Percentiles rank a stretch among this genome's conserved stretches.
phyloP scores from a whole-genome alignment of 306 rosid genomes.

The Fagus crenata region DNA sequence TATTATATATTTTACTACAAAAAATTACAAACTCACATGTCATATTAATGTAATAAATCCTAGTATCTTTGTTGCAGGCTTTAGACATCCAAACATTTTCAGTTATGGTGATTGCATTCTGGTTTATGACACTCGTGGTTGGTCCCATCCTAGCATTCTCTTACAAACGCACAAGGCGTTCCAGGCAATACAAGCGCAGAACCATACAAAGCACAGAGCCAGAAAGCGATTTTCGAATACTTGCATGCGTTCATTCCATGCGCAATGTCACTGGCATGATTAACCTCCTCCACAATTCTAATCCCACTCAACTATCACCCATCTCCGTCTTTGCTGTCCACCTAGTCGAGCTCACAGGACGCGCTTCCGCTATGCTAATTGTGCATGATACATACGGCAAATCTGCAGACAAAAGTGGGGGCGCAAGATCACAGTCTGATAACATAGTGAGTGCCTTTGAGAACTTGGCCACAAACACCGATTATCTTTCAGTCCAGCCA shows the following conservation, averaged over 20 bases:
- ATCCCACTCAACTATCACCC: constrained; percentile 40
- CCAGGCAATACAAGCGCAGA: constrained; percentile 19
- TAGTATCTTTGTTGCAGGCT: constrained; percentile 21
- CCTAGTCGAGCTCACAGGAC: constrained; percentile 45
- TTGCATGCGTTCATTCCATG: constrained; percentile 40
- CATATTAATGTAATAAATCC: no score
- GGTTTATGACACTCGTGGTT: constrained; percentile 33
- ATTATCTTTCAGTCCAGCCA: constrained; percentile 23
- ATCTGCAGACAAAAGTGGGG: not conserved
- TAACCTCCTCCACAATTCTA: constrained; percentile 39
- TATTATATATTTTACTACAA: no score
- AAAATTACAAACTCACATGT: no score
- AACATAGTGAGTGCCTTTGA: constrained; percentile 24
- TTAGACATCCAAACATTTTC: constrained; percentile 34
- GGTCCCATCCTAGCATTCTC: constrained; percentile 35
- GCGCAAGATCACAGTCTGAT: not conserved
- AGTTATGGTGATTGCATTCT: constrained; percentile 28
- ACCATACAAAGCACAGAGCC: constrained; percentile 37
- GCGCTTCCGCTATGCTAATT: constrained; percentile 47
- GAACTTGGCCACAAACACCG: constrained; percentile 13
- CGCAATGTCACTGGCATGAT: constrained; percentile 36
- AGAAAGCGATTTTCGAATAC: constrained; percentile 36
- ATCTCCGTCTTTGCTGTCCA: constrained; percentile 37
- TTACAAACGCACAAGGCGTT: constrained; percentile 22
- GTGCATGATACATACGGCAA: constrained; percentile 37